Base-by-base conservation (phyloP, 441 rosid species). In the Jatropha podagrica region DNA sequence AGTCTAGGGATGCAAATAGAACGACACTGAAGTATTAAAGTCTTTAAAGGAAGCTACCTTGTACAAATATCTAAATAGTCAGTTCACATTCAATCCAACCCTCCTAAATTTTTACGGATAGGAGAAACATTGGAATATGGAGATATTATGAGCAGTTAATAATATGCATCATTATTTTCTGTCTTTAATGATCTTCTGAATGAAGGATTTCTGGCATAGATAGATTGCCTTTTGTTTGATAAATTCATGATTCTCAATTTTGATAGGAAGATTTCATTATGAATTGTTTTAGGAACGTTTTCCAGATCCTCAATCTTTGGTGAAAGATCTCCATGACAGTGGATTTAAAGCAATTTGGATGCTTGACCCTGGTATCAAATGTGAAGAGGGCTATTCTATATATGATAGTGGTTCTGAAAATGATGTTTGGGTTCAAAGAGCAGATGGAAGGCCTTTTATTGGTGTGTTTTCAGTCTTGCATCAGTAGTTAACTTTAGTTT, bases 301-400 rank as follows among this genome's bases (percentile, higher is more conserved):
- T 68, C 79, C 88, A 59, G 86, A 93, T 79, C 95, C 99, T 41
- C 83, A 81, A 60, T 83, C 88, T 83, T 81, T 93, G 83, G 89
- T 80, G 27, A 69, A 88, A 70, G 77, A 84, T 83, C 97, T 96
- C 75, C 91, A 86, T 77, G 70, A 72, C 72, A 82, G 60, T 49
- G 97, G 98, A 68, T 90, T 92, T 84, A 96, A 93, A 86, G 98
- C 94, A 48, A 84, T 96, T 66, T 96, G 98, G 99, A 96, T 96
- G 97, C 97, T 93, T 65, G 97, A 95, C 81, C 99, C 98, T 42
- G 98, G 99, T 65, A 91, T 93, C 77, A 95, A 95, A 80, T 79
- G 68, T 7, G 99, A 95, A 80, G 88, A 92, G 56, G 94, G 93
- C 48, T 93, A 91, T 77, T 76, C 74, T 82, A 79, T 88, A 68